A percentile compares a stretch with the other conserved stretches of the same genome.
Conservation (phyloP, 768 basidiomycete genomes). For the Daedaleopsis nitida region DNA sequence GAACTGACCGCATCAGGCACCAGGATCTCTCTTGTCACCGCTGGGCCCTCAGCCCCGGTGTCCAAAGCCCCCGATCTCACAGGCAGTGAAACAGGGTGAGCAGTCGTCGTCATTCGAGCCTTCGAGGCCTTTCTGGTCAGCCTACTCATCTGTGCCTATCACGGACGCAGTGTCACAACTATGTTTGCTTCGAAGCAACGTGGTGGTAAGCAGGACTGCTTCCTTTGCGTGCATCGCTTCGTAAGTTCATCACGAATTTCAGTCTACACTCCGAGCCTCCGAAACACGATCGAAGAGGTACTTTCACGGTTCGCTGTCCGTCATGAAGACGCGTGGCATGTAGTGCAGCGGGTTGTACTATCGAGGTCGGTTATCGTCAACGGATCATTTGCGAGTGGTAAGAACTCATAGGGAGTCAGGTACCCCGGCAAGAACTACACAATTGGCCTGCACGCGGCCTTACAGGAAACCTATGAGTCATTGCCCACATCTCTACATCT, state of each 20-base stretch:
- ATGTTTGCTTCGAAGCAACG: not conserved
- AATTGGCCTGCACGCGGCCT: slow-evolving; percentile 9
- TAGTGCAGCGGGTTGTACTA: slow-evolving; percentile 9
- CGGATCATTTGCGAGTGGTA: not conserved
- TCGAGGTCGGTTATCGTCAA: slow-evolving; percentile 5
- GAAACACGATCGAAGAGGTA: slow-evolving; percentile 1
- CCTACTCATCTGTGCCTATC: slow-evolving; percentile 1
- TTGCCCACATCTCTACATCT: slow-evolving; percentile 10
- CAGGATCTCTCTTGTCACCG: slow-evolving; percentile 17
- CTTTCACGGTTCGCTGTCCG: slow-evolving; percentile 7
- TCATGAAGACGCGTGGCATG: slow-evolving; percentile 9
- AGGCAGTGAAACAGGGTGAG: slow-evolving; percentile 3
- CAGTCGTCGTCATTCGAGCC: not conserved
- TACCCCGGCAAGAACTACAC: slow-evolving; percentile 12
- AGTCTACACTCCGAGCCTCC: slow-evolving; percentile 3
- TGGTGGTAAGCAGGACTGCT: not conserved
- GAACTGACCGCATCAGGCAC: slow-evolving; percentile 22
- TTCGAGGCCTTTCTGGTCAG: not conserved
- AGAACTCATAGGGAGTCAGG: not conserved
- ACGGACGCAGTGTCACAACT: not conserved
- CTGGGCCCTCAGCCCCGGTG: slow-evolving; percentile 17
- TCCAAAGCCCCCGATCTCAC: slow-evolving; percentile 2
- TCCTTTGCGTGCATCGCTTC: not conserved
- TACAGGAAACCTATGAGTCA: not conserved
- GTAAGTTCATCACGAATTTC: not conserved